Percentiles rank a stretch among this genome's conserved stretches.
phyloP scores from a whole-genome alignment of 805 yeast genomes.

The Dipodascopsis tothii region DNA sequence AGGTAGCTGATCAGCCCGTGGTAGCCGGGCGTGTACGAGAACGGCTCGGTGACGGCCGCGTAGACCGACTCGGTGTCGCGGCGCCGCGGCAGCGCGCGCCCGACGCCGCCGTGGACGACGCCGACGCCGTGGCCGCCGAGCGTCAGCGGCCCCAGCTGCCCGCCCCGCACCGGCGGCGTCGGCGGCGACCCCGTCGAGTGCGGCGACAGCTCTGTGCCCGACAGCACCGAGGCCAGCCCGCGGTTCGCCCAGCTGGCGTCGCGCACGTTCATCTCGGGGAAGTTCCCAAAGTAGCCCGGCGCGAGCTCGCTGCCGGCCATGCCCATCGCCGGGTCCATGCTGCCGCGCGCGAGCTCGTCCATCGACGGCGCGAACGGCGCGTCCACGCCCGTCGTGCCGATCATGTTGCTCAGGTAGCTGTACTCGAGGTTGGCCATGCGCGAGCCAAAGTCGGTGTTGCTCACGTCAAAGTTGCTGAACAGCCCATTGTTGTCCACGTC shows the following conservation, averaged over 20 bases:
- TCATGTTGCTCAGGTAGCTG: conserved; percentile 31
- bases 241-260: conserved; percentile 20
- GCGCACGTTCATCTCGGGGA: conserved; percentile 19
- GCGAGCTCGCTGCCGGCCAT: neutral
- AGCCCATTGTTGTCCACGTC: conserved; percentile 2
- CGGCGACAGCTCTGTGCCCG: conserved; percentile 17
- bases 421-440: conserved; percentile 34
- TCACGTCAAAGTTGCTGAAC: conserved; percentile 13
- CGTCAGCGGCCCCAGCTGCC: neutral
- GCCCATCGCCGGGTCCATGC: neutral
- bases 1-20: conserved; percentile 72
- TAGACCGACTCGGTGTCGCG: conserved; percentile 40
- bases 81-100: conserved; percentile 6
- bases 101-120: neutral
- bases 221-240: conserved; percentile 18
- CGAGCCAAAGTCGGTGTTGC: conserved; percentile 30
- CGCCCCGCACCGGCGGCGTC: conserved; percentile 8
- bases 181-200: conserved; percentile 18
- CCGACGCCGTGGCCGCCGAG: neutral
- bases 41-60: conserved; percentile 65
- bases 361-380: neutral
- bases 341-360: neutral
- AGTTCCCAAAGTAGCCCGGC: conserved; percentile 4
- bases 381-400: conserved; percentile 15
- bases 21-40: conserved; percentile 84